Base-by-base conservation (phyloP, 2,329 filamentous ascomycete species). In the Calonectria montana region DNA sequence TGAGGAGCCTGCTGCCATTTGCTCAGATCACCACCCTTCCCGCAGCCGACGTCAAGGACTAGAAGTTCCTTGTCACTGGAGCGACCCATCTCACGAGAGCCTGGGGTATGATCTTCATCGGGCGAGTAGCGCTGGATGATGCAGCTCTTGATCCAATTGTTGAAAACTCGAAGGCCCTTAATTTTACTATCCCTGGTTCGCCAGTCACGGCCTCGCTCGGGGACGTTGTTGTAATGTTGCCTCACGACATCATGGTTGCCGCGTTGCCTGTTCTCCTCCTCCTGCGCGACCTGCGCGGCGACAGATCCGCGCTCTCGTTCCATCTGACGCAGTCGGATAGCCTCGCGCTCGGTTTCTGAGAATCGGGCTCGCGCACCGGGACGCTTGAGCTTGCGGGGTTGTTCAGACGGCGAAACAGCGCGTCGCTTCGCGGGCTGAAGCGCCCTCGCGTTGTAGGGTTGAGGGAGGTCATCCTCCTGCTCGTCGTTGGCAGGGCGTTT, bases 111-210 rank as follows among this genome's bases (percentile, higher is more conserved):
- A 72, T 94, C 92, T 82, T 96, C 94, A 75, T 93, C 92, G 0
- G 94, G 94, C 5, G 94, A 95, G 85, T 98, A 98, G 82, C 98
- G 98, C 82, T 98, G 96, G 77, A 99, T 98, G 77, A 98, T 91
- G 62, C 94, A 96, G 81, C 95, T 98, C 88, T 99, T 99, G 85
- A 99, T 91, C 97, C 97, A 99, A 84, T 99, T 99, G 86, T 99
- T 99, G 87, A 98, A 97, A 76, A 94, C 94, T 65, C 97, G 91
- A 65, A 99, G 87, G 0, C 97, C 97, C 85, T 97, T 98, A 87
- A 99, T 99, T 79, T 94, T 93, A 83, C 94, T 97, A 80, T 97
- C 95, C 8, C 95, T 97, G 82, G 94, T 95, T 62, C 97, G 91
- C 96, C 97, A 99, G 80, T 98, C 95, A 66, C 96, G 91, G 15